phyloP scores from a whole-genome alignment of 2,329 filamentous ascomycete genomes.

The Ophiostoma ulmi region DNA sequence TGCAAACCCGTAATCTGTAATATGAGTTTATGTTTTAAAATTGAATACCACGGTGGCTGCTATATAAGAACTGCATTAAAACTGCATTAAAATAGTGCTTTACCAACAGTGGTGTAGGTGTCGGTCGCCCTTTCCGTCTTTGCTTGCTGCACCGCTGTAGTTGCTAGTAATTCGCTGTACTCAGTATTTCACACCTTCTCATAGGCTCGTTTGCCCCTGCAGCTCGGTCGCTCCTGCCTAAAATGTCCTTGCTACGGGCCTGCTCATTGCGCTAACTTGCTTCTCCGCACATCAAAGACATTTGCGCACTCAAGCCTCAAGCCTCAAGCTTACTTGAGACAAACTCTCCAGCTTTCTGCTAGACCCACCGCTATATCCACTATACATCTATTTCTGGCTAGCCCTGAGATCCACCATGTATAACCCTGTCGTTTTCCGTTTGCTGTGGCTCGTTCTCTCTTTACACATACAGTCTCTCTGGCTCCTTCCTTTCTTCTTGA shows the following conservation, averaged over 20 bases:
- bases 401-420: neutral
- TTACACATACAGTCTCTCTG: neutral
- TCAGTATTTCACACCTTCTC: neutral
- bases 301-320: neutral
- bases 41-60: constrained; percentile 2
- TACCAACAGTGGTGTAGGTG: neutral
- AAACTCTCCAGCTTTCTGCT: neutral
- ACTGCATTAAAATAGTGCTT: neutral
- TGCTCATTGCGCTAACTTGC: constrained; percentile 12
- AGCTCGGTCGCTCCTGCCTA: constrained; percentile 11
- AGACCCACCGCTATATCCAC: neutral
- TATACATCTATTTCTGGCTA: neutral
- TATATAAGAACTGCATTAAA: neutral
- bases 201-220: neutral
- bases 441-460: neutral
- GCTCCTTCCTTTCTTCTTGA: neutral
- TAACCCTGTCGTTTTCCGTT: constrained; percentile 1
- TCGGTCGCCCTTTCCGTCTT: constrained; percentile 2
- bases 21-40: neutral
- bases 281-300: constrained; percentile 13
- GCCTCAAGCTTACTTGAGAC: neutral
- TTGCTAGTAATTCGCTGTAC: neutral
- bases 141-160: neutral
- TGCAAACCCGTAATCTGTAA: neutral
- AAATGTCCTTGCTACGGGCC: neutral